Base-by-base conservation (phyloP, 2,329 filamentous ascomycete species). In the Aureobasidium lini region DNA sequence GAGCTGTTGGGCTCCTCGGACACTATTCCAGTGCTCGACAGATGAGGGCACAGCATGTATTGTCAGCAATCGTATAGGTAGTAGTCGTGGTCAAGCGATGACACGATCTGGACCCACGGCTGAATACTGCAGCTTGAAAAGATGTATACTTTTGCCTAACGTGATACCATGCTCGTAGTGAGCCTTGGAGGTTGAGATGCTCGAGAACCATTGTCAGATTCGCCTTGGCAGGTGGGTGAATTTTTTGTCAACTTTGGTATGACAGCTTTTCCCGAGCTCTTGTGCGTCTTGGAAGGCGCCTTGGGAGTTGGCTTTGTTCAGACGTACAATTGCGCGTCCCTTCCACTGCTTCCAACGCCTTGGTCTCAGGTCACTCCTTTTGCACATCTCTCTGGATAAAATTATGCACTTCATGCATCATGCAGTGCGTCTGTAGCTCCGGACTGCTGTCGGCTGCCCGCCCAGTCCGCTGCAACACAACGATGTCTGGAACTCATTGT, bases 381-480 rank as follows among this genome's bases (percentile, higher is more conserved):
- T 56, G 52, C 40, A 56, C 23, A 56, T 56, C 9, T 37, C 11
- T 15, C 31, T 15, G 52, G 39, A 46, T 36, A 37, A 36, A 34
- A 16, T 56, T 56, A 31, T 56, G 52, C 52, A 56, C 39, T n/a
- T 6, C 52, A 29, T 56, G 40, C 31, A 56, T 56, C 36, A 56
- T 56, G 52, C 52, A 46, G 52, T 29, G 23, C 29, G 16, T 6
- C 13, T 28, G 18, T 46, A 46, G 40, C 52, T 46, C 31, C 52
- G 40, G 52, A 44, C 13, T 37, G 40, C 15, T 46, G 36, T 56
- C 52, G 52, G 52, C 52, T 56, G 52, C 52, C 52, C 52, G 50
- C 50, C 15, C 28, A 11, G 16, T 46, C 40, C 52, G 52, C 40
- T 37, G 40, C 31, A 46, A n/a, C 52, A n/a, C 42, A 18, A 18